A percentile compares a stretch with the other conserved stretches of the same genome.
Evolutionary conservation across 108 stramenopile genomes (phyloP).

Genomic region (Craspedostauros australis): DNA sequence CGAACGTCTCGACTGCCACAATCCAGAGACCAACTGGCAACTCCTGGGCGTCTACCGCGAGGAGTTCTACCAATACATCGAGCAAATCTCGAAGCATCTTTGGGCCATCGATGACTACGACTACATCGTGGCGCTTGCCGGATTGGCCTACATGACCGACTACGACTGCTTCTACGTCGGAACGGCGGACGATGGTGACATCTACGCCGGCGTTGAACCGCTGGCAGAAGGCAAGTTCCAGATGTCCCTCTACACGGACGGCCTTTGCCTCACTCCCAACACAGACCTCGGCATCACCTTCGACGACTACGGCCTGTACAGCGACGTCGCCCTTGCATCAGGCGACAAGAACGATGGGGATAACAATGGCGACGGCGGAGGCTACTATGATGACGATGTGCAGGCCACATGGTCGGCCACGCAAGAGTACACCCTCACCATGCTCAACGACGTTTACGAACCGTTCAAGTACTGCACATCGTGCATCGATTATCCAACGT

Average conservation of each 20-base stretch:
- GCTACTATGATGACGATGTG: constrained; percentile 41
- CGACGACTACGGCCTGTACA: constrained; percentile 56
- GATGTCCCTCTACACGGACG: constrained; percentile 75
- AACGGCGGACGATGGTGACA: constrained; percentile 39
- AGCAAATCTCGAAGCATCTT: constrained; percentile 87
- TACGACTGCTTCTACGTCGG: constrained; percentile 59
- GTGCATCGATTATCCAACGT: constrained; percentile 86
- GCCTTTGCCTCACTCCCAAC: constrained; percentile 43
- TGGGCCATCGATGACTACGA: constrained; percentile 87
- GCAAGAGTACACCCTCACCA: constrained; percentile 75
- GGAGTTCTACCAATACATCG: constrained; percentile 85
- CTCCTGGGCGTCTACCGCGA: constrained; percentile 83
- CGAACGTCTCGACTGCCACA: constrained; percentile 52
- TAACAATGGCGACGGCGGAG: constrained; percentile 26
- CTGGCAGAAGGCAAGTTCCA: constrained; percentile 45
- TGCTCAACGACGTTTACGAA: constrained; percentile 73
- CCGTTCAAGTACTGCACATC: constrained; percentile 67
- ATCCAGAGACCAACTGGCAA: constrained; percentile 67
- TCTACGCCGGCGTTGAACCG: constrained; percentile 66
- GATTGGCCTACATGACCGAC: constrained; percentile 81
- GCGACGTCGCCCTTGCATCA: constrained; percentile 33
- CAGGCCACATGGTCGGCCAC: constrained; percentile 59
- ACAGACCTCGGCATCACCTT: constrained; percentile 41
- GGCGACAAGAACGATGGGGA: constrained; percentile 21
- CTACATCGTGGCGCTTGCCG: constrained; percentile 76